Conservation (phyloP, 192 early-diverging fungal genomes). For the Mortierella claussenii region DNA sequence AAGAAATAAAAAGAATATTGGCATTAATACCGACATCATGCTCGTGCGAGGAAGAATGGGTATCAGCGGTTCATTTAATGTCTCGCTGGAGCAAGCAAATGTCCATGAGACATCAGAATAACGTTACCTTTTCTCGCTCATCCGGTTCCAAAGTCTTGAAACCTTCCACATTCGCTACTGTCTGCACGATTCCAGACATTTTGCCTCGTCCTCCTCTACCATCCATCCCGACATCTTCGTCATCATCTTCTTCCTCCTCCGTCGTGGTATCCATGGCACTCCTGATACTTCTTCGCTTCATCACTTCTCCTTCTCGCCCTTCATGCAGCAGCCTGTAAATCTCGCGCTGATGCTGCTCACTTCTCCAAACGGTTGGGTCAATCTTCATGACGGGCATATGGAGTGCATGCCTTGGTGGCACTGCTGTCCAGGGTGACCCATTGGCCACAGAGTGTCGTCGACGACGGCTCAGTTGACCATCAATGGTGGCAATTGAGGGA, state of each 20-base stretch:
- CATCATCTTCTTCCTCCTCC: constrained; percentile 22
- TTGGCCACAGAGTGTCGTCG: constrained; percentile 25
- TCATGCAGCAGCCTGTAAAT: constrained; percentile 38
- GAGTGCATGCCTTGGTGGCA: constrained; percentile 35
- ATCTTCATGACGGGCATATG: constrained; percentile 50
- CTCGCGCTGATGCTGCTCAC: constrained; percentile 35
- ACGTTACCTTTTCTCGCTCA: constrained; percentile 23
- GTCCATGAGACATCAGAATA: no score
- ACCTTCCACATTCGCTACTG: constrained; percentile 4
- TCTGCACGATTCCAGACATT: constrained; percentile 29
- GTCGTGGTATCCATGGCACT: constrained; percentile 36
- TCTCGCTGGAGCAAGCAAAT: no score
- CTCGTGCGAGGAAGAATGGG: no score
- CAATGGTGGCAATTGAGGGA: neutral
- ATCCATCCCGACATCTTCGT: neutral
- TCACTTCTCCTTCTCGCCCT: constrained; percentile 24
- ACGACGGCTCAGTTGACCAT: constrained; percentile 5
- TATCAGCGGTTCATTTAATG: no score
- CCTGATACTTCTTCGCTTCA: constrained; percentile 16
- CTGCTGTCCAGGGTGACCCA: constrained; percentile 12
- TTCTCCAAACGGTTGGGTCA: constrained; percentile 18
- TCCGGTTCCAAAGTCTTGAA: constrained; percentile 3
- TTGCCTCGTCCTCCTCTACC: no score
- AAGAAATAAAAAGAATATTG: no score
- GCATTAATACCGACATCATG: no score